Evolutionary conservation across 768 basidiomycete genomes (phyloP).

Genomic region (Rhizopogon vesiculosus): DNA sequence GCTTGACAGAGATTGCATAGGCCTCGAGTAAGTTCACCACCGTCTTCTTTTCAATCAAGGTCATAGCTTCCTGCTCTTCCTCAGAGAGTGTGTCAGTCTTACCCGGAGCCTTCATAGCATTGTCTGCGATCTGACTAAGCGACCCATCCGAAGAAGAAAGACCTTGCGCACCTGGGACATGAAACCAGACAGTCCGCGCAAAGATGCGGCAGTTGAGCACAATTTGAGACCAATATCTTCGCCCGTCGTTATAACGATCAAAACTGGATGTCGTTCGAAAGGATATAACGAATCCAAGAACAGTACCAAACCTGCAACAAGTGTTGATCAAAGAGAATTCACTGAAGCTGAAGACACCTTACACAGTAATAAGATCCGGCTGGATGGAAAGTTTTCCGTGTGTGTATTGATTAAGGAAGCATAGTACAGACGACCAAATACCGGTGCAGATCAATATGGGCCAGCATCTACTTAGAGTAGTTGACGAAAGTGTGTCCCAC

Average conservation of each 20-base stretch:
- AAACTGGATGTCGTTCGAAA: conserved; percentile 70
- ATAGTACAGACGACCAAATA: conserved; percentile 54
- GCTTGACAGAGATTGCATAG: conserved; percentile 60
- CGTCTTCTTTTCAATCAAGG: conserved; percentile 63
- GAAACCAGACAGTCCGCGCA: conserved; percentile 64
- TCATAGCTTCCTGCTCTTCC: conserved; percentile 36
- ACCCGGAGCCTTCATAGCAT: conserved; percentile 10
- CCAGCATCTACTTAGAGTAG: conserved; percentile 24
- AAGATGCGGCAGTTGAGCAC: conserved; percentile 49
- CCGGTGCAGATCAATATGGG: conserved; percentile 60
- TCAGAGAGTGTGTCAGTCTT: conserved; percentile 3
- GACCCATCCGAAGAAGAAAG: not conserved
- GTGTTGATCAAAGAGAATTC: conserved; percentile 19
- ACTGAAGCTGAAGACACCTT: conserved; percentile 17
- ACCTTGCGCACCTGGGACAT: conserved; percentile 46
- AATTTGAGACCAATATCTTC: conserved; percentile 62
- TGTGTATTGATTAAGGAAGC: conserved; percentile 44
- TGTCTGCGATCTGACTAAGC: conserved; percentile 11
- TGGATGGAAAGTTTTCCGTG: conserved; percentile 36
- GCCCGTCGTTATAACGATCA: conserved; percentile 70
- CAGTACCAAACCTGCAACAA: conserved; percentile 46
- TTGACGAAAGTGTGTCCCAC: conserved; percentile 7
- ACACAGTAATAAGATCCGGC: conserved; percentile 64
- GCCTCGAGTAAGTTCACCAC: conserved; percentile 65
- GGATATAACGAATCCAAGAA: conserved; percentile 71